phyloP scores from a whole-genome alignment of 768 basidiomycete genomes.

The Lactarius tabidus region DNA sequence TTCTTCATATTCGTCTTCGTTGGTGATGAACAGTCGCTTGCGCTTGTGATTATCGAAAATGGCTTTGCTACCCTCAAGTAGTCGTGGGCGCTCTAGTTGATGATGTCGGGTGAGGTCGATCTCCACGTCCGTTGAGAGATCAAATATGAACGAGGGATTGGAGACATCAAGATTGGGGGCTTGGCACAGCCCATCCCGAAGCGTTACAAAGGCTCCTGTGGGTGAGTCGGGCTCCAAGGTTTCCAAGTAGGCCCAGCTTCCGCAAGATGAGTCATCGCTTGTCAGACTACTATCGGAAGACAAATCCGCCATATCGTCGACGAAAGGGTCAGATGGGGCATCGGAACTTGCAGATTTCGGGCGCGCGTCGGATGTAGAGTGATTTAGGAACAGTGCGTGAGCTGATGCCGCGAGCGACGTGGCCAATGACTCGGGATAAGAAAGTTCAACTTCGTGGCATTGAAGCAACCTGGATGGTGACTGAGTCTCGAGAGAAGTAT shows the following conservation, averaged over 20 bases:
- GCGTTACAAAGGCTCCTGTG: background rate
- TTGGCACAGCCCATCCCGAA: background rate
- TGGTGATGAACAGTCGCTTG: conserved; percentile 13
- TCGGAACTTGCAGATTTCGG: background rate
- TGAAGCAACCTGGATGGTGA: background rate
- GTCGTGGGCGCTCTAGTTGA: background rate
- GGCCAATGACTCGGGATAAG: background rate
- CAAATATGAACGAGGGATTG: background rate
- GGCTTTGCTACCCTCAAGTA: background rate
- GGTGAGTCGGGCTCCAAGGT: background rate
- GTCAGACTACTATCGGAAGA: conserved; percentile 4
- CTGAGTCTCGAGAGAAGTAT: background rate
- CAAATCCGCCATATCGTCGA: conserved; percentile 8
- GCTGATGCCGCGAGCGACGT: background rate
- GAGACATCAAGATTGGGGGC: background rate
- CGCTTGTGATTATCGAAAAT: conserved; percentile 8
- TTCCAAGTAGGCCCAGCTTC: conserved; percentile 5
- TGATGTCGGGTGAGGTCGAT: background rate
- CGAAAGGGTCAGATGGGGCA: background rate
- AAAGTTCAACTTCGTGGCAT: background rate
- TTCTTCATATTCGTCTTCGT: conserved; percentile 11
- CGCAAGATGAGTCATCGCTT: background rate
- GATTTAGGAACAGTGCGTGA: background rate
- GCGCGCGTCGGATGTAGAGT: background rate
- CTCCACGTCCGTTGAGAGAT: background rate